phyloP scores from a whole-genome alignment of 164 flowering plant species.

The Vitis vinifera region ASM3070453v1 NC_081818.1:27148001-27148500 shows the following conservation, averaged over 20 bases:
- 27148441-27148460: constrained; percentile 19
- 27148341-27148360: constrained; percentile 17
- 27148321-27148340: constrained; percentile 16
- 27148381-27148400: constrained; percentile 25
- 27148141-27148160: constrained; percentile 1
- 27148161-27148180: background rate
- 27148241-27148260: constrained; percentile 21
- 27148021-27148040: background rate
- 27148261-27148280: constrained; percentile 14
- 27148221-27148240: constrained; percentile 26
- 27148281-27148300: constrained; percentile 21
- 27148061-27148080: background rate
- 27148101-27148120: constrained; percentile 5
- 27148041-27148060: constrained; percentile 6
- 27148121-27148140: constrained; percentile 3
- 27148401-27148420: constrained; percentile 13
- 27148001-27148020: no score
- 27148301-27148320: constrained; percentile 14
- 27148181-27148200: constrained; percentile 10
- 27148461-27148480: constrained; percentile 42
- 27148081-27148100: background rate
- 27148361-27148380: constrained; percentile 30
- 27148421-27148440: constrained; percentile 19
- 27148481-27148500: constrained; percentile 38
- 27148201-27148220: constrained; percentile 18